Conservation (phyloP, 2,329 filamentous ascomycete species). For the Fusarium sp. region DNA sequence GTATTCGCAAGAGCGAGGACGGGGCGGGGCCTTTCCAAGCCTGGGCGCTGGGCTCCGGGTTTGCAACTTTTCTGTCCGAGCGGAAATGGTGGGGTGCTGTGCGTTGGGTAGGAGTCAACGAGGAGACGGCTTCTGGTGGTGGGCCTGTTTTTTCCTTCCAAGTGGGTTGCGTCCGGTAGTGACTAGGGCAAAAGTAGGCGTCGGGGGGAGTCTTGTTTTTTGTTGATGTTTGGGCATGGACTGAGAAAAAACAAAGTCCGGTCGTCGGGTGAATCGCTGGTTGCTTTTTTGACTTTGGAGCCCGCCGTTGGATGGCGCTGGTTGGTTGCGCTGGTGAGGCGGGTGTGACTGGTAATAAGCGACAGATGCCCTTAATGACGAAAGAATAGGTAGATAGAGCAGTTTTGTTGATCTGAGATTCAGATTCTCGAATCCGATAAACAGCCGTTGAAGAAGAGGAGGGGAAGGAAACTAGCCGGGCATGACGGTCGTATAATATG, state of each 20-base stretch:
- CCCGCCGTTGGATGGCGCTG: slow-evolving; percentile 18
- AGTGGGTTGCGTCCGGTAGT: slow-evolving; percentile 30
- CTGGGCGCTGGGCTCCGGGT: slow-evolving; percentile 21
- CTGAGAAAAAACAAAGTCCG: slow-evolving; percentile 31
- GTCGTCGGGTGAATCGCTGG: slow-evolving; percentile 19
- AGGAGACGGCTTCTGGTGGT: slow-evolving; percentile 25
- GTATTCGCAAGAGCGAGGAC: slow-evolving; percentile 23
- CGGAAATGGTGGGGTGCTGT: slow-evolving; percentile 25
- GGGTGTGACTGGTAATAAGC: slow-evolving; percentile 37
- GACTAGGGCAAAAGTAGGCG: slow-evolving; percentile 12
- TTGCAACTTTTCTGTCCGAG: slow-evolving; percentile 41
- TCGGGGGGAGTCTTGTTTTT: slow-evolving; percentile 32
- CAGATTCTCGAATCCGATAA: slow-evolving; percentile 8
- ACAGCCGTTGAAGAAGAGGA: slow-evolving; percentile 11
- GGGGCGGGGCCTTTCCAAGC: slow-evolving; percentile 23
- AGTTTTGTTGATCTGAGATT: background rate
- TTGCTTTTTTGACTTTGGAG: slow-evolving; percentile 27
- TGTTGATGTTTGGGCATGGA: slow-evolving; percentile 28
- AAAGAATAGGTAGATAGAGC: background rate
- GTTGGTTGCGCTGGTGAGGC: slow-evolving; percentile 33
- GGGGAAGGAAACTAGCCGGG: slow-evolving; percentile 23
- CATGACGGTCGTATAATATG: slow-evolving; percentile 39
- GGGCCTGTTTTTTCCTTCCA: slow-evolving; percentile 21
- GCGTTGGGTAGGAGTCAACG: slow-evolving; percentile 36
- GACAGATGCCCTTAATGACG: slow-evolving; percentile 20